phyloP scores from a whole-genome alignment of 176 grass and related monocot genomes.

The Cocos nucifera region DNA sequence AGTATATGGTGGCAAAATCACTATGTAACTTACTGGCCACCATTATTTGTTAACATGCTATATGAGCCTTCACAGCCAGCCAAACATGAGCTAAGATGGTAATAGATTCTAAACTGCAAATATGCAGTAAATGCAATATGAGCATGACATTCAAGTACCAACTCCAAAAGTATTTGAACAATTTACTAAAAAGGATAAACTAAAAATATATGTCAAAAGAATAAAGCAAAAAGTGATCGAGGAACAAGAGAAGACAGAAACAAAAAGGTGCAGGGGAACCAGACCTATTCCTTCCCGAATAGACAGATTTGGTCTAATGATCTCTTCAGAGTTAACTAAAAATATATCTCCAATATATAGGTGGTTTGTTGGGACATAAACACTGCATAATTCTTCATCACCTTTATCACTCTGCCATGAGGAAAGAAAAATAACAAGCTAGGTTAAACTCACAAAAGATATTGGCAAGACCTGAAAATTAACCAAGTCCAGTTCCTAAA shows the following conservation, averaged over 20 bases:
- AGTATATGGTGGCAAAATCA: too few species aligned
- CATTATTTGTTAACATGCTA: too few species aligned
- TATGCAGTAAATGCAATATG: too few species aligned
- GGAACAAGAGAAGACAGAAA: background rate
- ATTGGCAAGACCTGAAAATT: too few species aligned
- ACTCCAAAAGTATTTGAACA: too few species aligned
- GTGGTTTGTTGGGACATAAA: constrained; percentile 98
- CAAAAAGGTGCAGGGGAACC: constrained; percentile 2
- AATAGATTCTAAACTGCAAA: too few species aligned
- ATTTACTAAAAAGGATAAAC: background rate
- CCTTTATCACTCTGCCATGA: constrained; percentile 73
- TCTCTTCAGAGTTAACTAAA: constrained; percentile 84
- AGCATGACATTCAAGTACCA: too few species aligned
- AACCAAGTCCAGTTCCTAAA: too few species aligned
- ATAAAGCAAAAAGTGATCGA: background rate
- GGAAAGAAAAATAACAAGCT: constrained; percentile 3
- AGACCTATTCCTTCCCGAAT: constrained; percentile 95
- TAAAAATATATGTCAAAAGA: background rate
- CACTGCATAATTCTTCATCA: constrained; percentile 90
- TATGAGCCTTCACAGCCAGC: too few species aligned
- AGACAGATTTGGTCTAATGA: constrained; percentile 92
- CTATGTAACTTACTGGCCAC: too few species aligned
- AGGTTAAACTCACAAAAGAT: too few species aligned
- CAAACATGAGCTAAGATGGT: too few species aligned
- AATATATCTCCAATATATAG: constrained; percentile 98